Evolutionary conservation across 2,329 filamentous ascomycete species (phyloP), one percentile per base, ranked within the genome.

Genomic region (Helotiales sp.): DNA sequence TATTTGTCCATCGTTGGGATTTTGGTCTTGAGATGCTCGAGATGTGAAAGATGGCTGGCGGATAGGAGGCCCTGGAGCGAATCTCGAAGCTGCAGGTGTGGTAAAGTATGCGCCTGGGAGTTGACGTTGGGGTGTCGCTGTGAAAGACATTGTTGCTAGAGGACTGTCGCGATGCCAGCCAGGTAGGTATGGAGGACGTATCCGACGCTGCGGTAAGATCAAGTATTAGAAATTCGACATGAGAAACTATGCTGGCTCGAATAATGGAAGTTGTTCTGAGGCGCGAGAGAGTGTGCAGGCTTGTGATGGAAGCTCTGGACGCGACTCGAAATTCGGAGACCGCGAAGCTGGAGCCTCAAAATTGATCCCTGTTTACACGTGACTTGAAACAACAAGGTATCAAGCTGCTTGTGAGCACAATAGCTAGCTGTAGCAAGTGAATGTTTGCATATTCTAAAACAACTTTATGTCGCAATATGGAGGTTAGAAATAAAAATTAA

Each of bases 71-170:
- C 71, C 52, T 72, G 66, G 65, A 73, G 75, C 69, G 75, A 65
- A 79, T 65, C 79, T 77, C 52, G 79, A 79, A 54, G 76, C 73
- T 56, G 87, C 89, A 48, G 90, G 90, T 22, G 90, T 93, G 67
- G 88, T 84, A 69, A 91, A 75, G 70, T 87, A 93, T 68, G 87
- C 86, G 76, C 90, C 90, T 44, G 90, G 90, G 48, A 91, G 79
- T 60, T 84, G 84, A 67, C 89, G 85, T 75, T 87, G 81, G 36
- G 90, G 90, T 56, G 90, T 90, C 55, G 58, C 52, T 46, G 50
- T 22, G 44, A 55, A 49, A 52, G 53, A 53, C 51, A 57, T 60
- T 29, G 10, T 60, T 46, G 44, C n/a, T 47, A 22, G 29, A 55
- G 48, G 36, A 9, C 42, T 38, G 57, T 47, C 49, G 34, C 40